A percentile compares a stretch with the other conserved stretches of the same genome.
Conservation (phyloP, 345 rosid species). For the Citrus medica region DNA sequence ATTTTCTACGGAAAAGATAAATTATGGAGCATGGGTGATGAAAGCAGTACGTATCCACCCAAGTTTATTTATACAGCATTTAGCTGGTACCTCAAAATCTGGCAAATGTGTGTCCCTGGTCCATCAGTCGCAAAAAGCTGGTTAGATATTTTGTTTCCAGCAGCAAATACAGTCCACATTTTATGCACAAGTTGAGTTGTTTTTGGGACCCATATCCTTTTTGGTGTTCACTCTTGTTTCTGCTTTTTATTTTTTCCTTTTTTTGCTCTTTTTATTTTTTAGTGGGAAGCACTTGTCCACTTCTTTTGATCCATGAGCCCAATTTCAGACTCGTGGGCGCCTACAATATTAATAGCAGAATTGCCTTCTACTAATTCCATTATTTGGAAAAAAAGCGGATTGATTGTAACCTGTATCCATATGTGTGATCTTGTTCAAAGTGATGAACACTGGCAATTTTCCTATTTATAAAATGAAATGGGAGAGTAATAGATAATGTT, state of each 20-base stretch:
- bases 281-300: not conserved
- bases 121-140: constrained; percentile 25
- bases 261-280: constrained; percentile 18
- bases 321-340: not conserved
- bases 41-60: not conserved
- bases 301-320: constrained; percentile 16
- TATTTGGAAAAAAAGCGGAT: not conserved
- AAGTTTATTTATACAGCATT: constrained; percentile 8
- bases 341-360: not conserved
- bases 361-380: not conserved
- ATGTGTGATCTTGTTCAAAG: not conserved
- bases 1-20: not conserved
- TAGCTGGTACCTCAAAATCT: constrained; percentile 10
- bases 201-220: constrained; percentile 29
- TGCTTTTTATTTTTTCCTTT: constrained; percentile 14
- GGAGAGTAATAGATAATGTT: not conserved
- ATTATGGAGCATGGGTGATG: constrained; percentile 6
- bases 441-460: not conserved
- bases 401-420: not conserved
- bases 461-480: not conserved
- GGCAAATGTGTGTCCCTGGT: constrained; percentile 13
- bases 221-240: constrained; percentile 18
- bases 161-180: constrained; percentile 38
- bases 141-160: constrained; percentile 42
- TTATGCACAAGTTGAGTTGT: constrained; percentile 22